Conservation (phyloP, 139 green algal species). For the Volvox africanus region DNA sequence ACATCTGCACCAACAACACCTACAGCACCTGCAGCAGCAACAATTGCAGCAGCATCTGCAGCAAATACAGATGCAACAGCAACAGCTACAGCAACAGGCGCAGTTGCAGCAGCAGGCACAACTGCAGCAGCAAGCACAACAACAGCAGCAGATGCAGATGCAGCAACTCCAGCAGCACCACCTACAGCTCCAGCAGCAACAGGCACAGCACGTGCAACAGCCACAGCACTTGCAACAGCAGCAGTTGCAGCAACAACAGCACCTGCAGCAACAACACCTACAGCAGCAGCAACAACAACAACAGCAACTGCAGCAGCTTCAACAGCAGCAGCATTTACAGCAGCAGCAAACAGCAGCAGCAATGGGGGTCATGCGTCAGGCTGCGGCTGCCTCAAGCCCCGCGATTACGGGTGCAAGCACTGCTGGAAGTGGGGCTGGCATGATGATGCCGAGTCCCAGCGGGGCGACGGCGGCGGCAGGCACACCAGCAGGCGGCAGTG, state of each 20-base stretch:
- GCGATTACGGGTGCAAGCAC: not conserved
- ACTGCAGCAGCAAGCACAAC: not conserved
- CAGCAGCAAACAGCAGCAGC: not conserved
- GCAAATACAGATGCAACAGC: conserved; percentile 19
- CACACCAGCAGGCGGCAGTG: not conserved
- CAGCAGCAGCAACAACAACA: conserved; percentile 30
- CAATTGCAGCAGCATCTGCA: not conserved
- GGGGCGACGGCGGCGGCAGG: not conserved
- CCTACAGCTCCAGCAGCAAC: conserved; percentile 4
- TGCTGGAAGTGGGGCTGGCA: not conserved
- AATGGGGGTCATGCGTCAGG: not conserved
- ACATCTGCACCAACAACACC: not conserved
- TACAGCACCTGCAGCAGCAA: not conserved
- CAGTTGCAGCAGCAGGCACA: conserved; percentile 16
- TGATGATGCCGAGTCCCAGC: not conserved
- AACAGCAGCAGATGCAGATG: not conserved
- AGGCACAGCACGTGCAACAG: conserved; percentile 20
- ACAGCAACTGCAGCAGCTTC: not conserved
- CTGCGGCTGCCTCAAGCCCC: not conserved
- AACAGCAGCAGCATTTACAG: conserved; percentile 2
- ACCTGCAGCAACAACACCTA: conserved; percentile 19
- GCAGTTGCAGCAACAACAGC: not conserved
- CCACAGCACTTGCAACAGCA: conserved; percentile 2
- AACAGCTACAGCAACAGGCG: not conserved
- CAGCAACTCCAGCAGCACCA: conserved; percentile 40